Conservation (phyloP, 2,329 filamentous ascomycete genomes). For the Aureobasidium sp. region DNA sequence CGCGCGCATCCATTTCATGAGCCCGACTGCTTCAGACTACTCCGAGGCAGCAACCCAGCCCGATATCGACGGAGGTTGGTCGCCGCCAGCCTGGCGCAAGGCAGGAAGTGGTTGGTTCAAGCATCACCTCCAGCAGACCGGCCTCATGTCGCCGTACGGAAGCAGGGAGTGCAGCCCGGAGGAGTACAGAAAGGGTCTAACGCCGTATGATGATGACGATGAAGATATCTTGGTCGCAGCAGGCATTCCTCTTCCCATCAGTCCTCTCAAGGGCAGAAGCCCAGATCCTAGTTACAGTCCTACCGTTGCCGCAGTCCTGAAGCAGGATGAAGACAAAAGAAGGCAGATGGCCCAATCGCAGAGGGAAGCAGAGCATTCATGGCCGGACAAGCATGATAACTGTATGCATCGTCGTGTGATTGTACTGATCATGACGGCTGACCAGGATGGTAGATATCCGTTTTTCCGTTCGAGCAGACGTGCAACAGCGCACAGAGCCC, state of each 20-base stretch:
- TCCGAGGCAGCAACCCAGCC: slow-evolving; percentile 38
- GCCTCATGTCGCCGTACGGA: slow-evolving; percentile 19
- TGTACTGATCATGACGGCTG: slow-evolving; percentile 17
- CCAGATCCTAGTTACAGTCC: slow-evolving; percentile 23
- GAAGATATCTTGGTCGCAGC: slow-evolving; percentile 33
- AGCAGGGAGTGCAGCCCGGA: slow-evolving; percentile 49
- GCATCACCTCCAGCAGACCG: slow-evolving; percentile 28
- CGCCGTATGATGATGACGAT: slow-evolving; percentile 40
- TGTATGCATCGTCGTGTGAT: slow-evolving; percentile 25
- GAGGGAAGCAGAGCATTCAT: slow-evolving; percentile 4
- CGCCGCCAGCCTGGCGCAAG: slow-evolving; percentile 58
- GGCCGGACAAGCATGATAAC: slow-evolving; percentile 22
- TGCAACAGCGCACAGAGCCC: slow-evolving; percentile 78
- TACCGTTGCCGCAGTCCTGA: slow-evolving; percentile 8
- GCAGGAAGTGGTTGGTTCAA: slow-evolving; percentile 54
- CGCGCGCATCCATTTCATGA: slow-evolving; percentile 36
- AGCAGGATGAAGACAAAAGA: slow-evolving; percentile 15
- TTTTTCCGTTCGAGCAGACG: slow-evolving; percentile 79
- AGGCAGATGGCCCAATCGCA: background rate
- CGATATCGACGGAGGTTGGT: slow-evolving; percentile 52
- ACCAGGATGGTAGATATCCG: slow-evolving; percentile 60
- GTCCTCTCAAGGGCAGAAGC: slow-evolving; percentile 37
- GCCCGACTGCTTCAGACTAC: slow-evolving; percentile 37
- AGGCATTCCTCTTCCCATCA: slow-evolving; percentile 52
- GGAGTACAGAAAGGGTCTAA: slow-evolving; percentile 43